Evolutionary conservation across 1,284 basidiomycete genomes (phyloP).

Genomic region (Tylopilus microsporus): DNA sequence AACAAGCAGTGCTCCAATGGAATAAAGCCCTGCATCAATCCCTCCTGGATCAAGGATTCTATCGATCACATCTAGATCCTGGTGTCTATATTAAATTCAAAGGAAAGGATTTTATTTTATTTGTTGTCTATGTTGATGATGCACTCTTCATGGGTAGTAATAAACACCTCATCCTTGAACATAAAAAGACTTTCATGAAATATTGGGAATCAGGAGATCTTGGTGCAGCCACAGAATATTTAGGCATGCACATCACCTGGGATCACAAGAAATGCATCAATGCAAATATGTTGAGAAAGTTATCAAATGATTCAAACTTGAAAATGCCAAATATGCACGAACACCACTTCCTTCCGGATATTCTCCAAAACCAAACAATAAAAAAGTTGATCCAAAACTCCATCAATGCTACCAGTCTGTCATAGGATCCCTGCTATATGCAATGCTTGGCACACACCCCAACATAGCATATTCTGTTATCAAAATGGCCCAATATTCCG

Average conservation of each 20-base stretch:
- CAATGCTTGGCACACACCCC: neutral
- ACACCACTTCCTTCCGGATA: neutral
- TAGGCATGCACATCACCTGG: neutral
- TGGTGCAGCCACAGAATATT: neutral
- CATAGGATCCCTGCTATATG: slow-evolving; percentile 3
- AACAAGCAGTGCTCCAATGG: no score
- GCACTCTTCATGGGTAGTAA: neutral
- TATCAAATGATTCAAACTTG: neutral
- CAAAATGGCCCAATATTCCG: neutral
- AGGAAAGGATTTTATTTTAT: neutral
- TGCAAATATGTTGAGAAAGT: neutral
- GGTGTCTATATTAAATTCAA: no score
- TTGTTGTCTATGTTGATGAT: neutral
- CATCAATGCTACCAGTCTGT: neutral
- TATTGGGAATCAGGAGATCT: neutral
- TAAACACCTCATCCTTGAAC: neutral
- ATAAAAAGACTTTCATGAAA: neutral
- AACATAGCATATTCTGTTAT: neutral
- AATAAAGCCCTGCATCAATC: no score
- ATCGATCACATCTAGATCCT: no score
- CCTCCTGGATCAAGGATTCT: no score
- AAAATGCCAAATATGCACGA: neutral
- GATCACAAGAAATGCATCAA: neutral
- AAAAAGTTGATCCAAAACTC: neutral
- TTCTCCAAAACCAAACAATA: neutral